phyloP scores from a whole-genome alignment of 2,329 filamentous ascomycete species.

The Waltergamsia citrina region DNA sequence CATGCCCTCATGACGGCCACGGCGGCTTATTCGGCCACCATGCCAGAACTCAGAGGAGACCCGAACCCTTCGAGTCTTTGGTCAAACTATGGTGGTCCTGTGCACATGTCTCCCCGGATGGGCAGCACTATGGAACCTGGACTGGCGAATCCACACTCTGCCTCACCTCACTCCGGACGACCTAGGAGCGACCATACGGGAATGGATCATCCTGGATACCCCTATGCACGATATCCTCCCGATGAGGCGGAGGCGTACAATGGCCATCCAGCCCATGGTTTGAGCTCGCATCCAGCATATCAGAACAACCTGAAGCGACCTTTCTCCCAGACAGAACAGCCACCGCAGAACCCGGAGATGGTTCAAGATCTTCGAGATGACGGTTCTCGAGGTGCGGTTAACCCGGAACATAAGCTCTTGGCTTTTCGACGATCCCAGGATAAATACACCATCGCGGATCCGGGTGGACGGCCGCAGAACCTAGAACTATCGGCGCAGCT shows the following conservation, averaged over 20 bases:
- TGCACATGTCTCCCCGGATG: constrained; percentile 43
- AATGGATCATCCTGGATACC: constrained; percentile 40
- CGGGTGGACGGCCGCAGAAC: constrained; percentile 49
- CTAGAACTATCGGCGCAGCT: constrained; percentile 63
- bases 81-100: constrained; percentile 46
- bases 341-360: constrained; percentile 50
- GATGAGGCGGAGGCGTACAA: constrained; percentile 47
- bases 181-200: constrained; percentile 38
- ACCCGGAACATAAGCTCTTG: constrained; percentile 51
- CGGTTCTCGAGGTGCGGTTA: constrained; percentile 38
- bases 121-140: constrained; percentile 40
- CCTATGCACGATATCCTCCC: constrained; percentile 44
- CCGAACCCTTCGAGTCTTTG: constrained; percentile 47
- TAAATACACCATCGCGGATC: constrained; percentile 51
- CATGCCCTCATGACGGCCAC: constrained; percentile 53
- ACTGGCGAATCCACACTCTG: constrained; percentile 32
- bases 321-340: constrained; percentile 45
- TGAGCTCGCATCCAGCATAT: constrained; percentile 36
- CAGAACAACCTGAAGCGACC: constrained; percentile 43
- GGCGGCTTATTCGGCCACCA: constrained; percentile 49
- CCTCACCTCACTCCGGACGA: constrained; percentile 37
- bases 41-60: constrained; percentile 55
- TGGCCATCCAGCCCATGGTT: constrained; percentile 35
- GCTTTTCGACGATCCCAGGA: constrained; percentile 48
- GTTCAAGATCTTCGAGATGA: constrained; percentile 52